Evolutionary conservation across 2,329 filamentous ascomycete species (phyloP).

Genomic region (Truncatella angustata): DNA sequence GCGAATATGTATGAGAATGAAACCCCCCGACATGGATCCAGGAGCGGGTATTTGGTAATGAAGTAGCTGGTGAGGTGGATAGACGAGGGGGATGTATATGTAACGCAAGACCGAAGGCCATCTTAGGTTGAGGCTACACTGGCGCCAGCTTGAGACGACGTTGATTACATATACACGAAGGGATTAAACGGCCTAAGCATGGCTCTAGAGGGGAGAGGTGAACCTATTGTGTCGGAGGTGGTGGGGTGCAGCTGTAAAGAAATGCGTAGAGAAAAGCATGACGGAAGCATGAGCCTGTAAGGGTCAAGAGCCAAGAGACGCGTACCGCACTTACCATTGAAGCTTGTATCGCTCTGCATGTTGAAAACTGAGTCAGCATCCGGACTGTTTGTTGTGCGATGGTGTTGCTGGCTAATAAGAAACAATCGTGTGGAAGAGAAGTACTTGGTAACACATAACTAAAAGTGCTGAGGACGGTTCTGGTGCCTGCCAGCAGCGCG

Average conservation of each 20-base stretch:
- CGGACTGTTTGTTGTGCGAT: conserved; percentile 1
- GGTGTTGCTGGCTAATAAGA: too few relatives aligned
- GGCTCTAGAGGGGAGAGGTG: conserved; percentile 12
- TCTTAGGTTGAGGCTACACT: conserved; percentile 24
- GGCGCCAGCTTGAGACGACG: conserved; percentile 25
- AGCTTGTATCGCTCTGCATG: conserved; percentile 27
- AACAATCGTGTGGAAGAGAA: too few relatives aligned
- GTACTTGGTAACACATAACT: too few relatives aligned
- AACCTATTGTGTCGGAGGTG: conserved; percentile 19
- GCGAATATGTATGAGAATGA: conserved; percentile 14
- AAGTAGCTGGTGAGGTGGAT: conserved; percentile 17
- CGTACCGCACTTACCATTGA: conserved; percentile 25
- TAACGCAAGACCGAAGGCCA: conserved; percentile 24
- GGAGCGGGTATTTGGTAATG: conserved; percentile 24
- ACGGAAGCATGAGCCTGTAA: neutral
- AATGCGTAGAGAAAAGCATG: neutral
- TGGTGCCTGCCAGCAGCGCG: too few relatives aligned
- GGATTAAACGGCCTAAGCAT: conserved; percentile 26
- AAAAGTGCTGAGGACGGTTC: too few relatives aligned
- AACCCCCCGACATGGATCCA: conserved; percentile 7
- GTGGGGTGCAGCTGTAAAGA: conserved; percentile 4
- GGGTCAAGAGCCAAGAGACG: conserved; percentile 3
- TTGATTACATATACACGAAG: conserved; percentile 32
- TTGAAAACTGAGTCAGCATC: conserved; percentile 30
- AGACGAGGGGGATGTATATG: conserved; percentile 22